These are phyloP conservation scores for Annulohypoxylon moriforme DNA, from an alignment of 495 filamentous ascomycete species.

Conservation along the genomic window DNA sequence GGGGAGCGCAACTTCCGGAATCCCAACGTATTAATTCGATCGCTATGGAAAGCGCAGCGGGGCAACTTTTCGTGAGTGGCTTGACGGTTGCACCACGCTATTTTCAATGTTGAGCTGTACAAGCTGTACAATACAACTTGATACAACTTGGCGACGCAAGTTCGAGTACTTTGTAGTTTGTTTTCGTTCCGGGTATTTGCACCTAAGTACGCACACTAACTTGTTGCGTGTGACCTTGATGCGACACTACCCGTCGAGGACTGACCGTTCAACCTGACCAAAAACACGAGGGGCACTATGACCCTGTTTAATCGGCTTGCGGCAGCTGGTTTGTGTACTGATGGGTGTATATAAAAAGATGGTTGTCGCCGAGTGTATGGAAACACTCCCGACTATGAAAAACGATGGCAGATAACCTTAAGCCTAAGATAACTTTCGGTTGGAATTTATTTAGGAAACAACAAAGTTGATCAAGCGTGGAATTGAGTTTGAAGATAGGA, in stretches of 20 bases:
- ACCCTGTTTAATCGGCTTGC: background rate
- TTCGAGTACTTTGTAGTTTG: constrained; percentile 5
- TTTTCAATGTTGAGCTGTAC: background rate
- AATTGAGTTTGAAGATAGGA: constrained; percentile 32
- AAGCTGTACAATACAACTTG: background rate
- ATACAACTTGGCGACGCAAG: constrained; percentile 7
- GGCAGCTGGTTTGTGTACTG: background rate
- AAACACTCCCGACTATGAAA: background rate
- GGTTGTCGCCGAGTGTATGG: background rate
- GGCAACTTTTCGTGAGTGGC: constrained; percentile 34
- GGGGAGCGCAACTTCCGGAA: constrained; percentile 19
- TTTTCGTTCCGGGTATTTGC: constrained; percentile 17
- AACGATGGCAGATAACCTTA: background rate
- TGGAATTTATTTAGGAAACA: background rate
- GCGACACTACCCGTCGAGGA: constrained; percentile 26
- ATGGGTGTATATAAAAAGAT: constrained; percentile 6
- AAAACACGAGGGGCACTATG: constrained; percentile 11
- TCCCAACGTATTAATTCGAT: constrained; percentile 29
- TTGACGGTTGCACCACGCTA: constrained; percentile 19
- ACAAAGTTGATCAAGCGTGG: constrained; percentile 18
- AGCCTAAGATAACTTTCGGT: background rate
- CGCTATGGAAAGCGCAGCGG: constrained; percentile 18
- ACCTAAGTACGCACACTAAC: constrained; percentile 8
- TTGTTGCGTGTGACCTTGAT: constrained; percentile 35
- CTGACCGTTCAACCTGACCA: constrained; percentile 31